These are phyloP conservation scores for Mimosa bimucronata DNA, from an alignment of 306 rosid species.

Conservation along the genomic window DNA sequence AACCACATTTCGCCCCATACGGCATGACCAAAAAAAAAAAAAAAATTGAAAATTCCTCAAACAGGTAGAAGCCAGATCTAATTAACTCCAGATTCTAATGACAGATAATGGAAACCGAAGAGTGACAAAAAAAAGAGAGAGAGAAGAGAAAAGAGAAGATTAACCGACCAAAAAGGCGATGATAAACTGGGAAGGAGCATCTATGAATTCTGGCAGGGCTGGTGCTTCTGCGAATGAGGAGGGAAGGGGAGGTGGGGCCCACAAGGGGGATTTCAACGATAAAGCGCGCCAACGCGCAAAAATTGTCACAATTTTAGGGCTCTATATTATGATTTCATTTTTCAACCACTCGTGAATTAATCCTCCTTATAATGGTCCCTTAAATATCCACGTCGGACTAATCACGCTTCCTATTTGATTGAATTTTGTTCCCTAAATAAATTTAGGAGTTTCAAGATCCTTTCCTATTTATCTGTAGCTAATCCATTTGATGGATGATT, in stretches of 20 bases:
- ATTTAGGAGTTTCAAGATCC: background rate
- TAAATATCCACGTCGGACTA: background rate
- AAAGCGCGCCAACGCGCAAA: background rate
- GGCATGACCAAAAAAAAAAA: constrained; percentile 6
- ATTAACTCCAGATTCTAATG: background rate
- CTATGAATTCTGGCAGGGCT: background rate
- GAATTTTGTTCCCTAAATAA: background rate
- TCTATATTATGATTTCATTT: background rate
- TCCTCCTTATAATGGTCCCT: background rate
- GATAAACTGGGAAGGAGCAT: constrained; percentile 22
- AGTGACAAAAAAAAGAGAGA: background rate
- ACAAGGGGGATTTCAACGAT: constrained; percentile 1
- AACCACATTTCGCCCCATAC: background rate
- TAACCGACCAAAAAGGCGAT: constrained; percentile 1
- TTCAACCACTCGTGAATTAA: background rate
- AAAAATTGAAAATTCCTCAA: background rate
- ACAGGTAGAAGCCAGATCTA: background rate
- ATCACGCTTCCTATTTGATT: background rate
- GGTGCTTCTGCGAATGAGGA: constrained; percentile 4
- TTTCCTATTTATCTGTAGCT: background rate
- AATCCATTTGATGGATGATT: background rate
- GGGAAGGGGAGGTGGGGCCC: background rate
- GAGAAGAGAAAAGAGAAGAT: background rate
- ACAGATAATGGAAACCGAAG: background rate
- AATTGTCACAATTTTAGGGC: background rate